Conservation (phyloP, 176 grass and related monocot genomes). For the Carex pumila region DNA sequence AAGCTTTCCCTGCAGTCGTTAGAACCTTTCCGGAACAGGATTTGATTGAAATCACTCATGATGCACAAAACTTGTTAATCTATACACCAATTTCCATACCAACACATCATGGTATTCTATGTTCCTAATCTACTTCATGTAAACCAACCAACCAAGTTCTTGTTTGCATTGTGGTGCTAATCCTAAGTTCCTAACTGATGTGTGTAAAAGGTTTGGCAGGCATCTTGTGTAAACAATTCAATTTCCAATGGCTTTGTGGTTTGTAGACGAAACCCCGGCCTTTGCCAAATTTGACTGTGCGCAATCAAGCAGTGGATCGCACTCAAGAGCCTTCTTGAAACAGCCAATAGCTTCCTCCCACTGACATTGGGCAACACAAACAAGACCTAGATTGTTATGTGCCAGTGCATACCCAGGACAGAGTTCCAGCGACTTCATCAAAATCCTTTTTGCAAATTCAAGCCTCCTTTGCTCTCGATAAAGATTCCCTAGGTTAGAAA, state of each 20-base stretch:
- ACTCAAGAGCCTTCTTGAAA: slow-evolving; percentile 79
- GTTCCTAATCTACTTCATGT: background rate
- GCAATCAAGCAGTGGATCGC: slow-evolving; percentile 72
- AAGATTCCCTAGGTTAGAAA: slow-evolving; percentile 87
- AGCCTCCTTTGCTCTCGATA: slow-evolving; percentile 72
- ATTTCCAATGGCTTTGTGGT: slow-evolving; percentile 26
- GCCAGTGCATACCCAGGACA: slow-evolving; percentile 85
- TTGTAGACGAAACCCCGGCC: slow-evolving; percentile 39
- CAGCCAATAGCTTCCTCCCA: slow-evolving; percentile 64
- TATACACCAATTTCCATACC: background rate
- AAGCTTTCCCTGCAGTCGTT: background rate
- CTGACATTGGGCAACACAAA: slow-evolving; percentile 54
- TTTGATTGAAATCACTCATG: background rate
- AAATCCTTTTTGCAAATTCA: slow-evolving; percentile 70
- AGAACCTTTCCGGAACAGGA: background rate
- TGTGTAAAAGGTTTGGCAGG: background rate
- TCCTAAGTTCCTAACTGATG: background rate
- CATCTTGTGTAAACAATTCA: background rate
- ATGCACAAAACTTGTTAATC: background rate
- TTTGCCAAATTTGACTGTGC: slow-evolving; percentile 82
- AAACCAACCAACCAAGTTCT: background rate
- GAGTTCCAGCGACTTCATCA: slow-evolving; percentile 72
- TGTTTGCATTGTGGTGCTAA: background rate
- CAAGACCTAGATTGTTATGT: slow-evolving; percentile 90
- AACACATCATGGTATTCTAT: background rate